Conservation (phyloP, 2,329 filamentous ascomycete genomes). For the Periconia sp. region DNA sequence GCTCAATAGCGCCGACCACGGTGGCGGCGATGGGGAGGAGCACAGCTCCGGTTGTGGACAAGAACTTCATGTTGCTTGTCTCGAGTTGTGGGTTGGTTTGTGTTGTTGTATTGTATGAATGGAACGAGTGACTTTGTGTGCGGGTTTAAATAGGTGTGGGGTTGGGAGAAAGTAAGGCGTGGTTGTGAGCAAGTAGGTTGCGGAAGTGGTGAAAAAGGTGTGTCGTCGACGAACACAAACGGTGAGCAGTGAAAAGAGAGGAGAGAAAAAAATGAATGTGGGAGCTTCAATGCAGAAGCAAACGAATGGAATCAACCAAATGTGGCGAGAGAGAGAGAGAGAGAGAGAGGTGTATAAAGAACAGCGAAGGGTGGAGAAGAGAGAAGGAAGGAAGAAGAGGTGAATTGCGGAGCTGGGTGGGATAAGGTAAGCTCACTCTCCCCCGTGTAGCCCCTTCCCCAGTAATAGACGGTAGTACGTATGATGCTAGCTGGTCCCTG, state of each 20-base stretch:
- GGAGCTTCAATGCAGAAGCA: neutral
- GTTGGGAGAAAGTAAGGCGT: conserved; percentile 14
- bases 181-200: neutral
- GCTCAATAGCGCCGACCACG: conserved; percentile 28
- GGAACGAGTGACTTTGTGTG: conserved; percentile 27
- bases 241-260: neutral
- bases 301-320: neutral
- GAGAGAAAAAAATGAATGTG: conserved; percentile 1
- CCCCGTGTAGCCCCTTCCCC: too few species aligned
- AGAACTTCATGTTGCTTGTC: conserved; percentile 32
- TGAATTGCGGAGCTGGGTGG: conserved; percentile 7
- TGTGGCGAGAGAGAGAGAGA: conserved; percentile 9
- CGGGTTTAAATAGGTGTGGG: neutral
- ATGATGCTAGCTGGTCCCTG: too few species aligned
- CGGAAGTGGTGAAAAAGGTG: conserved; percentile 13
- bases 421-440: conserved; percentile 8
- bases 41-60: conserved; percentile 35
- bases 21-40: conserved; percentile 34
- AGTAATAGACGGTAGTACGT: too few species aligned
- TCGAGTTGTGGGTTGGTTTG: neutral
- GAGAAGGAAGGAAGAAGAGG: conserved; percentile 4
- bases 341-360: conserved; percentile 6
- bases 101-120: too few species aligned
- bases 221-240: neutral
- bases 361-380: conserved; percentile 15